These are phyloP conservation scores for Candida pseudoviswanathii DNA, from an alignment of 1,139 yeast species.

Conservation along the genomic window DNA sequence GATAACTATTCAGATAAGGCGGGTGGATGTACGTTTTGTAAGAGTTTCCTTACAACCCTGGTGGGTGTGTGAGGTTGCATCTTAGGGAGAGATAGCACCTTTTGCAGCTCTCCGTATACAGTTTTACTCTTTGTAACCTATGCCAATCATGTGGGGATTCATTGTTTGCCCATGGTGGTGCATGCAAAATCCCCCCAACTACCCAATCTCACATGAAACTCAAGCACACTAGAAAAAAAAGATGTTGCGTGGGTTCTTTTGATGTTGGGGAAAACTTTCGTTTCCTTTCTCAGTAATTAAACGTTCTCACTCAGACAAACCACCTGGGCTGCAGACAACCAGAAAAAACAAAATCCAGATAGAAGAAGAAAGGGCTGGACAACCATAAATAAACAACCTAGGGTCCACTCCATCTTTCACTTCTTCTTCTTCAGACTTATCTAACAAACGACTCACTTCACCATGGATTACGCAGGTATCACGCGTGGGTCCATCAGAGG, in stretches of 20 bases:
- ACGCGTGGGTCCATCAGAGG: slow-evolving; percentile 54
- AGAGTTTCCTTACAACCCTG: no score
- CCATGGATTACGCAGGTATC: slow-evolving; percentile 42
- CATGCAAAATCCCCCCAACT: no score
- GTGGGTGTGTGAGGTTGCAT: no score
- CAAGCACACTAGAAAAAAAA: background rate
- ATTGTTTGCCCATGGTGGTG: no score
- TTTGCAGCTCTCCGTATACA: no score
- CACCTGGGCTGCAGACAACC: background rate
- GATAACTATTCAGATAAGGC: background rate
- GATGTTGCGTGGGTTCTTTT: no score
- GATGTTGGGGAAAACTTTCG: background rate
- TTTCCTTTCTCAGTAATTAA: slow-evolving; percentile 2
- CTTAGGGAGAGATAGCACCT: no score
- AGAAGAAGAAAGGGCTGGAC: background rate
- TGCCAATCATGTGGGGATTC: no score
- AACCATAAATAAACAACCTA: background rate
- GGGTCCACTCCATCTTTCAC: background rate
- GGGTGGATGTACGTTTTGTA: no score
- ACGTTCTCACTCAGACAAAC: background rate
- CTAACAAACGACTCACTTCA: background rate
- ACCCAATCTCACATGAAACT: slow-evolving; percentile 1
- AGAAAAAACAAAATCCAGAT: background rate
- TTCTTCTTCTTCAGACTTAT: background rate
- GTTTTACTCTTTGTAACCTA: no score